Evolutionary conservation across 2,329 filamentous ascomycete genomes (phyloP), one percentile per base, ranked within the genome.

Genomic region (Pestalotiopsis sp.): DNA sequence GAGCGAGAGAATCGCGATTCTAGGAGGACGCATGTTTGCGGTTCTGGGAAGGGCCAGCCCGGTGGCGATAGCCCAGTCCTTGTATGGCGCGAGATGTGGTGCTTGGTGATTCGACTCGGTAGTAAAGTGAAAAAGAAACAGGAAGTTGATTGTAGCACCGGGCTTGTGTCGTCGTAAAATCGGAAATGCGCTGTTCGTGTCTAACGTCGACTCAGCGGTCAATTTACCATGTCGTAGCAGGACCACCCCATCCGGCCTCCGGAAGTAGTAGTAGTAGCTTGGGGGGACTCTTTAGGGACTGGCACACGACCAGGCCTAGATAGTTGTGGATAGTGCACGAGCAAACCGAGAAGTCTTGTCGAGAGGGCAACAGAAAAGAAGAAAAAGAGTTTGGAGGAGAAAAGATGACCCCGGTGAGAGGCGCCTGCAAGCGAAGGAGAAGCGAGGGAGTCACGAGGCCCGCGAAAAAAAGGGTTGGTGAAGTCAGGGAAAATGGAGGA

Each of bases 1-100:
- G 75, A 88, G 79, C 70, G 83, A 80, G 75, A 89, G 81, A 68
- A 88, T 85, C 74, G 82, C 81, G 72, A 88, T 81, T 73, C 86
- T 84, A 68, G 86, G 85, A 58, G 86, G 81, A 72, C 86, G 84
- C 86, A 88, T 88, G 71, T 75, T 85, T 77, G 73, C 70, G 72
- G 11, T 23, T 41, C 52, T 31, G 39, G 68, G 64, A 6, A 25
- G 25, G 39, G 60, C 20, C 20, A 39, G 45, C 27, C 25, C 41
- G 68, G 7, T n/a, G n/a, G 25, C 25, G 25, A 23, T 38, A n/a
- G 45, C 6, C 45, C 45, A n/a, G 45, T 52, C 45, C 20, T 36
- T 9, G 41, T 27, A 36, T 63, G 17, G 60, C n/a, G 11, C 60
- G n/a, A 20, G 13, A 13, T 23, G 6, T 3, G 31, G 12, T 36